Evolutionary conservation across 768 basidiomycete genomes (phyloP).

Genomic region (Mycena belliarum): DNA sequence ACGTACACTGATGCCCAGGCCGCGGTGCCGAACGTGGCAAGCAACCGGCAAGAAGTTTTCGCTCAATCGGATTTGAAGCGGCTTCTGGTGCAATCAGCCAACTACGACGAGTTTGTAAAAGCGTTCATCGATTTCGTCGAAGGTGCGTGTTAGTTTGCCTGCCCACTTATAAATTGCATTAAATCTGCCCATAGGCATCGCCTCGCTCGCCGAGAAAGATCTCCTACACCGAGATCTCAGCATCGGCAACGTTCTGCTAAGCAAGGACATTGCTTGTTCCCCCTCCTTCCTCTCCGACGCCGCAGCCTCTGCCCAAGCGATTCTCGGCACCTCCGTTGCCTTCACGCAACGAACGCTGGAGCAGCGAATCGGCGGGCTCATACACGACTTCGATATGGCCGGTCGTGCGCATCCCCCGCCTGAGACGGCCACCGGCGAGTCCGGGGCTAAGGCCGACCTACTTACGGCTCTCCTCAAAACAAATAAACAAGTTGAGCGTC

Average conservation of each 20-base stretch:
- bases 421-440: not conserved
- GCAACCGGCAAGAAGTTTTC: constrained; percentile 7
- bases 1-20: not conserved
- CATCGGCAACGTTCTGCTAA: constrained; percentile 10
- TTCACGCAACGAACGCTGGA: constrained; percentile 11
- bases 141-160: constrained; percentile 5
- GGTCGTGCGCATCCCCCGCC: constrained; percentile 1
- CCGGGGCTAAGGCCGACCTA: not conserved
- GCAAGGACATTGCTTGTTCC: not conserved
- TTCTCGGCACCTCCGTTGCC: not conserved
- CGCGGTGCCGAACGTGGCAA: not conserved
- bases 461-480: no score
- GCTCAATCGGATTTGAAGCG: constrained; percentile 9
- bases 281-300: constrained; percentile 3
- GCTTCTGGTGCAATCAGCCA: not conserved
- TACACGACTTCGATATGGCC: constrained; percentile 12
- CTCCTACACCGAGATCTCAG: constrained; percentile 7
- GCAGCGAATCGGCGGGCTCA: not conserved
- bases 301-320: not conserved
- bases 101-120: not conserved
- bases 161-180: not conserved
- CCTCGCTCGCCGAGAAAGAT: constrained; percentile 2
- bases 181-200: not conserved
- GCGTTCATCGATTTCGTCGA: constrained; percentile 1
- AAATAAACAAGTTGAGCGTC: no score